Evolutionary conservation across 179 eudicot genomes (phyloP), one percentile per base, ranked within the genome.

Genomic region (Actinidia arguta): DNA sequence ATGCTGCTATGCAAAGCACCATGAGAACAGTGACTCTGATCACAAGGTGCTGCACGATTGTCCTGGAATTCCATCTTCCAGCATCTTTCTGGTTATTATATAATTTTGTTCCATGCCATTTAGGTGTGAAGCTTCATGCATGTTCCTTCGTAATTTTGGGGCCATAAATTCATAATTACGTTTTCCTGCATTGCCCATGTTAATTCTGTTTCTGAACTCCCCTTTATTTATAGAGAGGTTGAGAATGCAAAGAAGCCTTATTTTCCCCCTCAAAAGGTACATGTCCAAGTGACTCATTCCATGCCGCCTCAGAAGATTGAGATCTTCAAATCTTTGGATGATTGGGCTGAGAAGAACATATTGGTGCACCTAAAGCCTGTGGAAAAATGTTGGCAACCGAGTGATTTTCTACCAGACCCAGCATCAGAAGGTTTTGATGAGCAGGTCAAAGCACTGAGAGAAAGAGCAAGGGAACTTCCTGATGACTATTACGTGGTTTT

Each of bases 371-470:
- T 93, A 36, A 93, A 93, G 83, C 91, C 90, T 7, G 96, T 93
- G 51, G 96, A 93, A 81, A 91, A 89, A 78, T 87, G 87, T 79
- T 93, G 96, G 96, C 96, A 93, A 77, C 94, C 96, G 44, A 90
- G 79, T 80, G 96, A 93, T 82, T 93, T 87, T 82, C 89, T 93
- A 48, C 96, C 96, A 6, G 94, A 91, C 78, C 90, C 93, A 22
- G 86, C 92, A 5, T 85, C 93, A 5, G 96, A 93, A 56, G 94
- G 92, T 67, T 93, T 93, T 27, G 83, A 87, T 9, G 96, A 93
- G 25, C 93, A 93, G 86, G 85, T 93, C 82, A 87, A 77, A 83
- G 94, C 91, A 83, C 86, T 93, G 82, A 90, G 96, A 79, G 88
- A 89, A 80, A 85, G 96, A 83, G 77, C 89, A 20, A 93, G 89